These are phyloP conservation scores for Cicer cuneatum DNA, from an alignment of 306 rosid species.

Conservation along the genomic window DNA sequence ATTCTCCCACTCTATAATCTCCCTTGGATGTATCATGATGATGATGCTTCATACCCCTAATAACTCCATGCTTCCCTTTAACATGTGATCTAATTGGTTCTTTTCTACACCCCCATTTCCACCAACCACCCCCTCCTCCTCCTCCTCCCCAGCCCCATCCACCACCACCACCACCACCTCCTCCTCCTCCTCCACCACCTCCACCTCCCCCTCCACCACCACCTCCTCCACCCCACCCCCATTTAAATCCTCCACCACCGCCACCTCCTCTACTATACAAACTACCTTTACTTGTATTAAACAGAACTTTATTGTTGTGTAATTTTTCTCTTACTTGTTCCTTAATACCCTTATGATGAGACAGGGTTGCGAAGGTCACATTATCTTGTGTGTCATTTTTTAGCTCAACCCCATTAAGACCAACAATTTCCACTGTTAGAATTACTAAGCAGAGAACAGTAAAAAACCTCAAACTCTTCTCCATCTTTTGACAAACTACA, in stretches of 20 bases:
- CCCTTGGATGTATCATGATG: conserved; percentile 36
- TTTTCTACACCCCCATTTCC: conserved; percentile 80
- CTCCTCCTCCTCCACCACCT: neutral
- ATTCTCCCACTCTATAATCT: conserved; percentile 70
- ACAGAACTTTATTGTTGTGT: conserved; percentile 47
- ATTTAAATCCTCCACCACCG: conserved; percentile 28
- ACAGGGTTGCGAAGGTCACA: conserved; percentile 33
- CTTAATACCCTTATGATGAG: conserved; percentile 29
- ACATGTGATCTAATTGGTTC: conserved; percentile 43
- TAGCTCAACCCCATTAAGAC: conserved; percentile 39
- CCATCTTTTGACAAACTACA: conserved; percentile 43
- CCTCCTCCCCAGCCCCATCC: conserved; percentile 66
- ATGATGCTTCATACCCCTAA: conserved; percentile 33
- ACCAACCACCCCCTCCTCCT: conserved; percentile 86
- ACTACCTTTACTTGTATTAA: conserved; percentile 46
- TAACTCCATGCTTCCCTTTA: conserved; percentile 28
- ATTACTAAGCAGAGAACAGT: conserved; percentile 46
- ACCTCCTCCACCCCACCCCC: conserved; percentile 54
- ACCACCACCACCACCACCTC: neutral
- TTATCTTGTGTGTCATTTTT: conserved; percentile 48
- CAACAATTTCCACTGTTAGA: conserved; percentile 43
- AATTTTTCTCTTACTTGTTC: conserved; percentile 30
- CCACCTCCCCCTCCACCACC: conserved; percentile 45
- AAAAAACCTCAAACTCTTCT: conserved; percentile 26
- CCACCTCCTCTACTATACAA: conserved; percentile 43